Base-by-base conservation (phyloP, 768 basidiomycete genomes). In the Boletellus ananiceps region DNA sequence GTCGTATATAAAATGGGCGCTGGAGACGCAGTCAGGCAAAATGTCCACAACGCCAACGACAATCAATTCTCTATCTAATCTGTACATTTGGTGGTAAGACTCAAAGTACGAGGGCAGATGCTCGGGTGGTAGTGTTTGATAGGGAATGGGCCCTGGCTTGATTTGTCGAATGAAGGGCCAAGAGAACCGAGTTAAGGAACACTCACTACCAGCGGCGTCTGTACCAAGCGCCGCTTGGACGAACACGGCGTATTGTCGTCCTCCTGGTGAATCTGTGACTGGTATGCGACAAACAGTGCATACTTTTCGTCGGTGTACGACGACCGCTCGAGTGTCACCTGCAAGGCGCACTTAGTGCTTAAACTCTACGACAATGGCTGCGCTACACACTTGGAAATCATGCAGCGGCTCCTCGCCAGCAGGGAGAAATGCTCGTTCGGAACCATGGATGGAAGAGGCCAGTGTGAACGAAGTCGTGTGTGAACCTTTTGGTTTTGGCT, bases 11-110 rank as follows among this genome's bases (percentile, higher is more conserved):
- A 97, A 94, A 68, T 97, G 97, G 5, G 87, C 84, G 51, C 78
- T 74, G 3, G 86, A 91, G 3, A 97, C 84, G 54, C 93, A 93
- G 29, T 67, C 65, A 0, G 93, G 94, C 21, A 99, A 74, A 47
- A 99, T 84, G 65, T 98, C 95, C 47, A 98, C 72, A 21, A 98
- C 88, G 5, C 82, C 84, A 61, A 98, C 74, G 0, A 89, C 96
- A 45, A 96, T 78, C 13, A 97, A 75, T 1, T 83, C 66, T 4
- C 83, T 88, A 58, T 97, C 87, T 21, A 97, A 65, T 52, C 81
- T 77, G 62, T 95, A 96, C 38, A 92, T 69, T 57, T 93, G 92
- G 60, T 98, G 95, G 66, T 92, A 90, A 19, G 90, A 86, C n/a
- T 95, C 95, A 66, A 92, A 97, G 14, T 79, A 64, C n/a, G 51